These are phyloP conservation scores for Phyllosticta citriasiana DNA, from an alignment of 2,329 filamentous ascomycete species.

Conservation along the genomic window DNA sequence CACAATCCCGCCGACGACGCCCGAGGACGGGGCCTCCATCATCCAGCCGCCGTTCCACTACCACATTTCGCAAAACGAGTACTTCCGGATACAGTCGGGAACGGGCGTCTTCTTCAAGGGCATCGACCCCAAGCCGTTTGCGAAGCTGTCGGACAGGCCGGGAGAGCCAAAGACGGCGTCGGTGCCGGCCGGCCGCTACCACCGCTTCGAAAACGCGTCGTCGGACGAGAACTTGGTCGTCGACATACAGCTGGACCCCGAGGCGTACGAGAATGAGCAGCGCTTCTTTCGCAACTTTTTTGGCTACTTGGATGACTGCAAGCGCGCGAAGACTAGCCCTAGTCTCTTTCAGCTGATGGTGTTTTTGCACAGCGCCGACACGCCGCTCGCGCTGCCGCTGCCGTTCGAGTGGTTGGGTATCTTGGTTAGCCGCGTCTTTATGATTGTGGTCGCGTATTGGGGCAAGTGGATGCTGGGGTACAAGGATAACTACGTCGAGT, in stretches of 20 bases:
- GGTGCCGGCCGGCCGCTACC: conserved; percentile 2
- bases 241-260: conserved; percentile 6
- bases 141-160: neutral
- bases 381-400: conserved; percentile 5
- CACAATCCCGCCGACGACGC: neutral
- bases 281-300: conserved; percentile 9
- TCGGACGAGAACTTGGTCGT: conserved; percentile 2
- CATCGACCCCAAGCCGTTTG: neutral
- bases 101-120: neutral
- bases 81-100: neutral
- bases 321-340: neutral
- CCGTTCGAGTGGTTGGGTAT: neutral
- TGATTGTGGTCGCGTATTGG: neutral
- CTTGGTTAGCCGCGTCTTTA: neutral
- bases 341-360: conserved; percentile 8
- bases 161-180: neutral
- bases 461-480: neutral
- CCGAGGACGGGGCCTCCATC: neutral
- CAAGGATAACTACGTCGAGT: neutral
- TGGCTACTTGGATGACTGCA: conserved; percentile 8
- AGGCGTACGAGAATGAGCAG: conserved; percentile 3
- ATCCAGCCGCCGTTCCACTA: neutral
- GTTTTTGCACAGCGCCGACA: conserved; percentile 6
- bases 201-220: conserved; percentile 7
- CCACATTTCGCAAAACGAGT: neutral